phyloP scores from a whole-genome alignment of 2,329 filamentous ascomycete genomes.

The Trichoderma aggressivum region DNA sequence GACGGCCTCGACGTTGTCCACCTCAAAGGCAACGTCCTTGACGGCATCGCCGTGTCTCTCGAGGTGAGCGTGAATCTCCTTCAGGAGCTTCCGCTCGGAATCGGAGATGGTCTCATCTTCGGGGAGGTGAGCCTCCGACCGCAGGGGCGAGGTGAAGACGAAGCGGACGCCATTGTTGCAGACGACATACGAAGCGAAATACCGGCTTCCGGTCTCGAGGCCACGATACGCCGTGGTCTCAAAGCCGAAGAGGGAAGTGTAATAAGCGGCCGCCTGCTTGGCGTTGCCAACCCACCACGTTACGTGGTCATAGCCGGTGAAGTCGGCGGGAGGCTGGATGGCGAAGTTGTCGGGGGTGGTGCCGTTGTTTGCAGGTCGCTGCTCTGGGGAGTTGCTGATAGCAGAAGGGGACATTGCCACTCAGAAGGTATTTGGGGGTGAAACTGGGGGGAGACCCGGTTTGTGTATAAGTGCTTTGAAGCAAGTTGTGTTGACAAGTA shows the following conservation, averaged over 20 bases:
- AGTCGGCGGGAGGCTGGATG: constrained; percentile 53
- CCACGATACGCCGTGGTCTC: constrained; percentile 77
- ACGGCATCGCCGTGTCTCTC: constrained; percentile 89
- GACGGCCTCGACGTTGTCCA: constrained; percentile 81
- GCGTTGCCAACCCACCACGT: constrained; percentile 97
- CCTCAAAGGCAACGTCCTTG: constrained; percentile 93
- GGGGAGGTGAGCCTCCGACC: constrained; percentile 54
- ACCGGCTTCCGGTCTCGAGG: constrained; percentile 81
- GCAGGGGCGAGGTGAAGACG: constrained; percentile 77
- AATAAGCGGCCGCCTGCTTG: constrained; percentile 89
- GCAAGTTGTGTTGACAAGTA: background rate
- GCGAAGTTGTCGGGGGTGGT: constrained; percentile 50
- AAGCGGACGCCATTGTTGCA: constrained; percentile 74
- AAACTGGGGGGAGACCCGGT: background rate
- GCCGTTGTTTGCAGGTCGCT: constrained; percentile 42
- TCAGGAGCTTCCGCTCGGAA: constrained; percentile 63
- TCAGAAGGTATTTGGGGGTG: constrained; percentile 12
- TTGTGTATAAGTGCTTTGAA: background rate
- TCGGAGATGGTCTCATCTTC: constrained; percentile 58
- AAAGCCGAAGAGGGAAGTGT: constrained; percentile 85
- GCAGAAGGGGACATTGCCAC: constrained; percentile 57
- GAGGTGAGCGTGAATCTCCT: constrained; percentile 77
- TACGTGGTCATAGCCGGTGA: constrained; percentile 86
- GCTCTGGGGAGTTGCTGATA: constrained; percentile 47
- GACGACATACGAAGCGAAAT: constrained; percentile 79